Percentiles rank a stretch among this genome's conserved stretches.
Evolutionary conservation across 2,329 filamentous ascomycete genomes (phyloP).

Genomic region (Monosporascus cannonballus): DNA sequence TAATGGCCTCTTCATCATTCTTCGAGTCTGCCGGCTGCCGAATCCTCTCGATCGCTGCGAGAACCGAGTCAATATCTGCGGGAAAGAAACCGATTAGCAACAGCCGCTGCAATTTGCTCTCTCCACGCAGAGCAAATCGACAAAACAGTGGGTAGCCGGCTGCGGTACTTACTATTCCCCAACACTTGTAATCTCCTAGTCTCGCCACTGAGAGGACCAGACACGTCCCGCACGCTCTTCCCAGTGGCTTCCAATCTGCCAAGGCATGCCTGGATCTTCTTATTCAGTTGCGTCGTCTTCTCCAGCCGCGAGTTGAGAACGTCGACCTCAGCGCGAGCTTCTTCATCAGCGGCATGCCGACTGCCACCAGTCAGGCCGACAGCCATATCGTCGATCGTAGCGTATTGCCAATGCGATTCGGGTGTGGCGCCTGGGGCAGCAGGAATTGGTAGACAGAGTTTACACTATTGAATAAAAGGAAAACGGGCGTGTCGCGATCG

Average conservation of each 20-base stretch:
- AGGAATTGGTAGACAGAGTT: not conserved
- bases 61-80: conserved; percentile 75
- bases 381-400: conserved; percentile 35
- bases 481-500: not conserved
- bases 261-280: conserved; percentile 89
- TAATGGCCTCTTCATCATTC: conserved; percentile 84
- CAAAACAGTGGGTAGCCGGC: not conserved
- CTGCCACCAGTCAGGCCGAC: conserved; percentile 37
- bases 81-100: conserved; percentile 13
- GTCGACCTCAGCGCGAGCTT: conserved; percentile 63
- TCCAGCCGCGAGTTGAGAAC: conserved; percentile 70
- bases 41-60: conserved; percentile 80
- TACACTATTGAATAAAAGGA: not conserved
- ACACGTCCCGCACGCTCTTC: conserved; percentile 84
- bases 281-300: conserved; percentile 88
- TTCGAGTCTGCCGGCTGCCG: conserved; percentile 90
- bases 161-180: conserved; percentile 58
- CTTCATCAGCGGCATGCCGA: conserved; percentile 54
- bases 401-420: not conserved
- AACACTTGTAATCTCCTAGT: conserved; percentile 85
- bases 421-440: not conserved
- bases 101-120: not conserved
- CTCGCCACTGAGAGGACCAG: conserved; percentile 87
- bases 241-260: conserved; percentile 80
- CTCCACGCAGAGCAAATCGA: not conserved